These are phyloP conservation scores for Perkinsus olseni DNA, from an alignment of 169 alveolate genomes.

Conservation along the genomic window DNA sequence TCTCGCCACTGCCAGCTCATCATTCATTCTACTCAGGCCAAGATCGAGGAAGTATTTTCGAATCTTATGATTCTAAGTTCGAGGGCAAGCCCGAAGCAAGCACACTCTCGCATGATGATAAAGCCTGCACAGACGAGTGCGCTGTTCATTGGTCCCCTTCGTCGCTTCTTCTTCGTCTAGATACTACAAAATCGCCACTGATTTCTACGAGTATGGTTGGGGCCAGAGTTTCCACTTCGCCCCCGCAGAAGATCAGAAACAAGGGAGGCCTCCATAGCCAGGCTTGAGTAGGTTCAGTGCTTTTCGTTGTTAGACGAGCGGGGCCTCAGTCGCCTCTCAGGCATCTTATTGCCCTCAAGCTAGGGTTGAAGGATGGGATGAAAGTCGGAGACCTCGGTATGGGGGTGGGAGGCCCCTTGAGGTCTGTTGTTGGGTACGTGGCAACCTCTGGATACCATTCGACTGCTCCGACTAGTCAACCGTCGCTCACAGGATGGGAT, in stretches of 20 bases:
- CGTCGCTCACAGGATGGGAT: too few species aligned
- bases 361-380: not conserved
- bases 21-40: not conserved
- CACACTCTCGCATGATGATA: not conserved
- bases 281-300: not conserved
- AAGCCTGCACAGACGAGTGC: not conserved
- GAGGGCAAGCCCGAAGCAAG: not conserved
- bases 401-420: constrained; percentile 3
- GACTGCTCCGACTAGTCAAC: too few species aligned
- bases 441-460: too few species aligned
- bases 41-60: not conserved
- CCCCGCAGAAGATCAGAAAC: not conserved
- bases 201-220: constrained; percentile 14
- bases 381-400: not conserved
- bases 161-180: not conserved
- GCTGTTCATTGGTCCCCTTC: not conserved
- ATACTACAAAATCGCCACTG: not conserved
- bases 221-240: constrained; percentile 11
- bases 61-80: not conserved
- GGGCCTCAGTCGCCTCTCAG: not conserved
- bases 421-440: constrained; percentile 1
- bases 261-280: not conserved
- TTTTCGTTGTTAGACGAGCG: not conserved
- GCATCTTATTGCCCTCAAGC: not conserved
- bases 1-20: not conserved